Evolutionary conservation across 306 rosid species (phyloP).

Genomic region (Rubus parviflorus): DNA sequence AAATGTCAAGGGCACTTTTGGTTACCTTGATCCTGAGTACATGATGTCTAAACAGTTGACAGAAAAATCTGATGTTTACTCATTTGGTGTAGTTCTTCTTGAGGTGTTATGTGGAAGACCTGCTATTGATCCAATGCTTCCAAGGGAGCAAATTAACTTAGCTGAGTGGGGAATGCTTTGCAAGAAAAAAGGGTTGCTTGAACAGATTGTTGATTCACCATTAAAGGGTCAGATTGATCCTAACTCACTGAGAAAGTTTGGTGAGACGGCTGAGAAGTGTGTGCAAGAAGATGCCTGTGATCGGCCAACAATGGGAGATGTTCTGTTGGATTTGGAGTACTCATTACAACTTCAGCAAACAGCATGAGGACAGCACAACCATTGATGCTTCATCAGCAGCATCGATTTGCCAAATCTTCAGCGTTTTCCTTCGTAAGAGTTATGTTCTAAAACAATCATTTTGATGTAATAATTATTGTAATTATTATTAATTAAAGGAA

Average conservation of each 20-base stretch:
- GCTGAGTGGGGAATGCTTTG: constrained; percentile 53
- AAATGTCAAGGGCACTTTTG: constrained; percentile 50
- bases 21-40: constrained; percentile 59
- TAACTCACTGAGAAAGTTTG: constrained; percentile 48
- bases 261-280: constrained; percentile 45
- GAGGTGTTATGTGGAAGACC: constrained; percentile 54
- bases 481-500: no score
- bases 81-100: constrained; percentile 52
- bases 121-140: constrained; percentile 38
- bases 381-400: constrained; percentile 24
- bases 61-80: constrained; percentile 54
- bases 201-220: constrained; percentile 44
- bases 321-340: constrained; percentile 58
- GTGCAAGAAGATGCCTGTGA: constrained; percentile 37
- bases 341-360: constrained; percentile 53
- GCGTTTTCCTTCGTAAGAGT: constrained; percentile 20
- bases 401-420: constrained; percentile 14
- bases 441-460: no score
- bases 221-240: constrained; percentile 40
- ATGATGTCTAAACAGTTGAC: constrained; percentile 44
- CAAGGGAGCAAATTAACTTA: constrained; percentile 47
- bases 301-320: constrained; percentile 54
- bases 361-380: constrained; percentile 41
- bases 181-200: constrained; percentile 46
- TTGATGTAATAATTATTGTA: no score